Base-by-base conservation (phyloP, 306 rosid species). In the Acmispon strigosus region DNA sequence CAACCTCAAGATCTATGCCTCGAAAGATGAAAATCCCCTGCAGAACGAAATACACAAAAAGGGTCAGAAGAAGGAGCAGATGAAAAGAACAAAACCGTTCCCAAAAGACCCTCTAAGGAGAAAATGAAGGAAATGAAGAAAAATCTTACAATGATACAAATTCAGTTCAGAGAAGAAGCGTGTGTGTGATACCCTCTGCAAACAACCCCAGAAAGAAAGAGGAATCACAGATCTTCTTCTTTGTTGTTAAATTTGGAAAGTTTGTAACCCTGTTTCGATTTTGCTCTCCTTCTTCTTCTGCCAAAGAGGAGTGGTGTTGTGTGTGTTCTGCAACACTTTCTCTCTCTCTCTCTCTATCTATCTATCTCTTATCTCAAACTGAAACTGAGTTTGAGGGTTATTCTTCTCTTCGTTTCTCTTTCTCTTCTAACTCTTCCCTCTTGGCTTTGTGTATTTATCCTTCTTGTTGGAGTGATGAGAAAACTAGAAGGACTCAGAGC, bases 1-100 rank as follows among this genome's bases (percentile, higher is more conserved):
- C 68, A 73, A 73, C 75, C 75, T 76, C 86, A 74, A 82, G 92
- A 87, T 84, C 85, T 80, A 44, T 8, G 76, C 37, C 70, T 55
- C 41, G 44, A 50, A 50, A 18, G 34, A 37, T 18, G 6, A 42
- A 27, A 73, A 62, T 43, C 58, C 42, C 56, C 6, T 2, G 37
- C 19, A 10, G 47, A 44, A 18, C 10, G 5, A 52, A 77, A n/a
- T n/a, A n/a, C n/a, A n/a, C n/a, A n/a, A n/a, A n/a, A n/a, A 0
- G 66, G 49, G 65, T 83, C 39, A 81, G 76, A 57, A 49, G 7
- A 66, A 15, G 34, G 11, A 55, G 49, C 19, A 9, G 11, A 36
- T 50, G 63, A 41, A 78, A 60, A 72, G 42, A 52, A 62, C 15
- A 76, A 55, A 57, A 44, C 52, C 29, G 22, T 67, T 37, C 47